These are phyloP conservation scores for Chrysosporium queenslandicum DNA, from an alignment of 2,329 filamentous ascomycete species.

Conservation along the genomic window DNA sequence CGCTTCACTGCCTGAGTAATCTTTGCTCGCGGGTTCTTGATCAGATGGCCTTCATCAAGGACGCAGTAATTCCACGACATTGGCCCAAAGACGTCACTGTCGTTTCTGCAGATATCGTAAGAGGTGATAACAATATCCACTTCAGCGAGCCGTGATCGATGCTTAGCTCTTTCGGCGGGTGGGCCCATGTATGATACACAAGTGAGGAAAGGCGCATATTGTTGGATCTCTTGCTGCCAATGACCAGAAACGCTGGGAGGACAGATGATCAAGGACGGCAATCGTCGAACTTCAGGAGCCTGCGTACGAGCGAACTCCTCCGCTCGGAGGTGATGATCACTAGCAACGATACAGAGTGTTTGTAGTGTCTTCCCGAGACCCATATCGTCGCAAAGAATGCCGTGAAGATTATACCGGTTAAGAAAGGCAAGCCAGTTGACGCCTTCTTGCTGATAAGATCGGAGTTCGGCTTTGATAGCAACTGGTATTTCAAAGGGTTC, in stretches of 20 bases:
- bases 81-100: constrained; percentile 70
- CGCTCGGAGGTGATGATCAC: constrained; percentile 86
- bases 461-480: constrained; percentile 89
- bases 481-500: constrained; percentile 90
- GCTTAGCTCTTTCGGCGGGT: constrained; percentile 63
- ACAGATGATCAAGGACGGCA: constrained; percentile 91
- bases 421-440: constrained; percentile 98
- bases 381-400: constrained; percentile 98
- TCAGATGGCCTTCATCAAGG: constrained; percentile 91
- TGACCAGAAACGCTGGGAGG: constrained; percentile 93
- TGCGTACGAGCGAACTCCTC: constrained; percentile 81
- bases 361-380: constrained; percentile 95
- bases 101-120: constrained; percentile 95
- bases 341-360: constrained; percentile 94
- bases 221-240: constrained; percentile 96
- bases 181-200: constrained; percentile 87
- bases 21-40: constrained; percentile 98
- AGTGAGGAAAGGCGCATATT: constrained; percentile 87
- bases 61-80: constrained; percentile 97
- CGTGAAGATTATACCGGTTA: constrained; percentile 94
- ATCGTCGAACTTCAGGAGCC: constrained; percentile 62
- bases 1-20: constrained; percentile 87
- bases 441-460: constrained; percentile 95
- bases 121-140: constrained; percentile 95
- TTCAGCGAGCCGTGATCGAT: constrained; percentile 58